Conservation (phyloP, 1,284 basidiomycete genomes). For the Irpex sp. region DNA sequence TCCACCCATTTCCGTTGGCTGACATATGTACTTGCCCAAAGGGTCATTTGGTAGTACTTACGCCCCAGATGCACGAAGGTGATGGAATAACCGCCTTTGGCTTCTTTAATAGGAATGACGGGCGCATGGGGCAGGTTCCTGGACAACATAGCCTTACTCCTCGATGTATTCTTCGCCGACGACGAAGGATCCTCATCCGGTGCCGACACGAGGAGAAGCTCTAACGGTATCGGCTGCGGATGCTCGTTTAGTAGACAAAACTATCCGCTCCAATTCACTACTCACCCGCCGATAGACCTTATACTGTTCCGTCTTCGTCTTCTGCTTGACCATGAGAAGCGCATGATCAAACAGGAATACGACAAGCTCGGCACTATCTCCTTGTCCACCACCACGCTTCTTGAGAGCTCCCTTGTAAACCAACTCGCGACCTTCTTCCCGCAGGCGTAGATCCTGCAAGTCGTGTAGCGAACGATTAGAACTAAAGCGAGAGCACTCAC, state of each 20-base stretch:
- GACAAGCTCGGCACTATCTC: conserved; percentile 85
- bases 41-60: conserved; percentile 88
- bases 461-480: neutral
- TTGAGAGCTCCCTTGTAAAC: conserved; percentile 94
- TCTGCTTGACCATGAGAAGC: conserved; percentile 92
- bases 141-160: conserved; percentile 25
- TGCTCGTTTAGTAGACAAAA: conserved; percentile 10
- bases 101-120: conserved; percentile 45
- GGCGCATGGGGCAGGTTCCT: conserved; percentile 31
- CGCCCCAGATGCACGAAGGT: conserved; percentile 93
- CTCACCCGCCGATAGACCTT: conserved; percentile 91
- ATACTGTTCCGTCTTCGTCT: conserved; percentile 89
- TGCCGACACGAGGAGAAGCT: conserved; percentile 84
- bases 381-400: conserved; percentile 77
- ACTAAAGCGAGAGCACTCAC: conserved; percentile 31
- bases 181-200: conserved; percentile 58
- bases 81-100: conserved; percentile 88
- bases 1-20: conserved; percentile 95
- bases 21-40: conserved; percentile 89
- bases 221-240: conserved; percentile 88
- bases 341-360: conserved; percentile 98
- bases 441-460: conserved; percentile 76
- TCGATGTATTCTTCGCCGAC: conserved; percentile 16
- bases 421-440: conserved; percentile 87
- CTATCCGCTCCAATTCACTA: conserved; percentile 12